These are phyloP conservation scores for Solanum paucissectum DNA, from an alignment of 257 asterid species.

Conservation along the genomic window DNA sequence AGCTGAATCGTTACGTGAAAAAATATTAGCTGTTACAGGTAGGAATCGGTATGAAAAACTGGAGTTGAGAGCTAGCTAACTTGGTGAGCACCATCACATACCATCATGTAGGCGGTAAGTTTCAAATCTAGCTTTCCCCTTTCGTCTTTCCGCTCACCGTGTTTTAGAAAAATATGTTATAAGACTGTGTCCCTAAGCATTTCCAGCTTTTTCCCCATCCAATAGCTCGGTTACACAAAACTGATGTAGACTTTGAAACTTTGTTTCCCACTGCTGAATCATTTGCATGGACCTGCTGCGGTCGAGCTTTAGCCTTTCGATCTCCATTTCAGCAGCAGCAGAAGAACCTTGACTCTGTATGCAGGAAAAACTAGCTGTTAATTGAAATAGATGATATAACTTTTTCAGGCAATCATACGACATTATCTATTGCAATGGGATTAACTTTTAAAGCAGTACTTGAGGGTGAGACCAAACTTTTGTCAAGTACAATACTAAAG, in stretches of 20 bases:
- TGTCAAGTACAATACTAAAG: background rate
- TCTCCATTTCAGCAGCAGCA: constrained; percentile 67
- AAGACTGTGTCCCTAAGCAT: constrained; percentile 8
- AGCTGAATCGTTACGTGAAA: background rate
- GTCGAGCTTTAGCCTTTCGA: constrained; percentile 53
- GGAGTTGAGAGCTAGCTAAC: background rate
- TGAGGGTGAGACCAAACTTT: background rate
- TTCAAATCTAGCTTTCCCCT: background rate
- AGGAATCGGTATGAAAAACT: background rate
- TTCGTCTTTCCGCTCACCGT: background rate
- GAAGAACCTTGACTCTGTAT: constrained; percentile 65
- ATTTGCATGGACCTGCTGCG: constrained; percentile 41
- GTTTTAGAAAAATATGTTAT: background rate
- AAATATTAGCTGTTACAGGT: background rate
- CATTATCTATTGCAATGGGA: background rate
- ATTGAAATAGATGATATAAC: background rate
- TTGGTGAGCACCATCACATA: background rate
- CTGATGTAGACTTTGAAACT: constrained; percentile 46
- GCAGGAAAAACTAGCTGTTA: background rate
- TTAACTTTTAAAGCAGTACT: background rate
- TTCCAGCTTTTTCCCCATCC: constrained; percentile 29
- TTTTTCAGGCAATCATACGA: background rate
- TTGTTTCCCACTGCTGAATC: constrained; percentile 54
- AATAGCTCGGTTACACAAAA: constrained; percentile 59
- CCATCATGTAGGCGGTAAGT: background rate